phyloP scores from a whole-genome alignment of 495 filamentous ascomycete genomes.

The Penicillium verhagenii region DNA sequence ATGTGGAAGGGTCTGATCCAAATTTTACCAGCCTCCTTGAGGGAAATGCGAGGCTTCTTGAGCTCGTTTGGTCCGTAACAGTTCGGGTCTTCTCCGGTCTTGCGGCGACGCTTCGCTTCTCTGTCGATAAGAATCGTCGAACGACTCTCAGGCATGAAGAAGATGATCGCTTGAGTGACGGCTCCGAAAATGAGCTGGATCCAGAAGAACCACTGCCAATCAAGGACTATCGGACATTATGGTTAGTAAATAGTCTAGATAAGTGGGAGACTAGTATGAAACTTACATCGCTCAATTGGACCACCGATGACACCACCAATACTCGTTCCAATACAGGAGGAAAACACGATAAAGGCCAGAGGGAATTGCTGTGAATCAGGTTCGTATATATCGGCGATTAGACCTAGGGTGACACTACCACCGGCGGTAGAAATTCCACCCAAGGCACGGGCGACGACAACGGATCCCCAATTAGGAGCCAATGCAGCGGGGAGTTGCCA shows the following conservation, averaged over 20 bases:
- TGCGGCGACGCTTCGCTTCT: slow-evolving; percentile 61
- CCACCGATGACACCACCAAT: slow-evolving; percentile 78
- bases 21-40: slow-evolving; percentile 54
- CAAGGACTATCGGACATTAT: slow-evolving; percentile 26
- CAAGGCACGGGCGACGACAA: slow-evolving; percentile 62
- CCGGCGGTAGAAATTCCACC: slow-evolving; percentile 61
- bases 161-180: slow-evolving; percentile 57
- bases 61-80: slow-evolving; percentile 65
- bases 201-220: slow-evolving; percentile 78
- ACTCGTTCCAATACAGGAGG: slow-evolving; percentile 69
- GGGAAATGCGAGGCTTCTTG: slow-evolving; percentile 47
- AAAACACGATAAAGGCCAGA: slow-evolving; percentile 71
- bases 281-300: slow-evolving; percentile 58
- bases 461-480: slow-evolving; percentile 64
- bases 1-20: slow-evolving; percentile 73
- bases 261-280: not conserved
- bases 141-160: slow-evolving; percentile 68
- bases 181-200: slow-evolving; percentile 75
- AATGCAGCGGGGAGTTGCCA: slow-evolving; percentile 68
- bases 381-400: slow-evolving; percentile 76
- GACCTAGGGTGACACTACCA: slow-evolving; percentile 75
- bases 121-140: slow-evolving; percentile 64
- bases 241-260: slow-evolving; percentile 1
- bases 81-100: slow-evolving; percentile 52
- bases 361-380: slow-evolving; percentile 61